A percentile compares a stretch with the other conserved stretches of the same genome.
These are phyloP conservation scores for Nicotiana otophora DNA, from an alignment of 257 asterid genomes.

Conservation along the genomic window DNA sequence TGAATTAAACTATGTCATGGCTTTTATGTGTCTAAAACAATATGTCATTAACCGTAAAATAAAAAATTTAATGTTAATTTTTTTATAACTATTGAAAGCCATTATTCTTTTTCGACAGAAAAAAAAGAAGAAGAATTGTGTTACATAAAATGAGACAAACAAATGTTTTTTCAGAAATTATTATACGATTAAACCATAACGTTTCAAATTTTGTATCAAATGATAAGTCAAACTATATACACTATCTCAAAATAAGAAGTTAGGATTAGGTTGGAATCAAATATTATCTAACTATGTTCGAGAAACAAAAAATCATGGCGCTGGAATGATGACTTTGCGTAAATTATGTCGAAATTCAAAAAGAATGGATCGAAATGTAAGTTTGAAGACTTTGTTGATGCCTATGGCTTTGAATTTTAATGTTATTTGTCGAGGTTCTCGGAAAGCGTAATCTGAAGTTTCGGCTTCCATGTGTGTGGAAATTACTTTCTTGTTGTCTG, in stretches of 20 bases:
- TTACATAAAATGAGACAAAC: background rate
- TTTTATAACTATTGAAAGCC: no score
- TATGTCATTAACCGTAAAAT: background rate
- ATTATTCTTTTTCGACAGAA: no score
- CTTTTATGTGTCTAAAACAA: background rate
- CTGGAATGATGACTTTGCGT: no score
- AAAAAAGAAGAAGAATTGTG: no score
- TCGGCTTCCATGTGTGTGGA: constrained; percentile 10
- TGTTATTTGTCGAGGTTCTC: constrained; percentile 1
- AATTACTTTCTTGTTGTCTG: background rate
- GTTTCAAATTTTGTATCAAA: background rate
- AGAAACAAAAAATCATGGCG: no score
- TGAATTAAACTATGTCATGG: background rate
- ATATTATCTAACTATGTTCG: no score
- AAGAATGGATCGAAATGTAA: no score
- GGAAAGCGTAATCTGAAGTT: constrained; percentile 6
- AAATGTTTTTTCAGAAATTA: background rate
- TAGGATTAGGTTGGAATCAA: background rate
- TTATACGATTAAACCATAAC: background rate
- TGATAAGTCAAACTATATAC: background rate
- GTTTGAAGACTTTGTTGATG: background rate
- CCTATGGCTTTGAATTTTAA: background rate
- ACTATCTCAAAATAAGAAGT: background rate
- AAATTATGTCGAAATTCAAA: no score
- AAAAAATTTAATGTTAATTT: no score